phyloP scores from a whole-genome alignment of 345 rosid genomes.

The Eutrema yunnanense region DNA sequence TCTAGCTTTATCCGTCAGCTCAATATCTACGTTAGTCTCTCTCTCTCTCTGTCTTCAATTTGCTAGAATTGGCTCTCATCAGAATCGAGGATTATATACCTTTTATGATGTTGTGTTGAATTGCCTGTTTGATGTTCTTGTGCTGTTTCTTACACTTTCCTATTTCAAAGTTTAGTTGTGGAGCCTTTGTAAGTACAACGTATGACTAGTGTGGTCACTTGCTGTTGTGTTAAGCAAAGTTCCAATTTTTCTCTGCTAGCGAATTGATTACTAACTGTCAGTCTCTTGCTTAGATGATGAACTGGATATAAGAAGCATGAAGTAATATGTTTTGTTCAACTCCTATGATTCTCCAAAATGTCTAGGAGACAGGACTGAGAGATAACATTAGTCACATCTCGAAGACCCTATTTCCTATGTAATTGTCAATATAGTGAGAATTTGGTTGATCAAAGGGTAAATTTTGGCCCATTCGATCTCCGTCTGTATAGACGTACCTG shows the following conservation, averaged over 20 bases:
- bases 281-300: neutral
- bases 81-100: neutral
- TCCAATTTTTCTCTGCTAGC: neutral
- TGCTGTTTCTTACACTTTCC: neutral
- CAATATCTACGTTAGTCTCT: slow-evolving; percentile 66
- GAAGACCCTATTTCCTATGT: neutral
- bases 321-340: neutral
- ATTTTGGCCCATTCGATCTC: neutral
- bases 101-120: neutral
- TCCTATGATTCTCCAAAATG: neutral
- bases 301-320: neutral
- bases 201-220: too few relatives aligned
- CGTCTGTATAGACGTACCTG: too few relatives aligned
- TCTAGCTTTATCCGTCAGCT: slow-evolving; percentile 88
- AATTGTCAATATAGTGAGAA: neutral
- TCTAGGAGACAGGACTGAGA: neutral
- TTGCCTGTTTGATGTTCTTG: neutral
- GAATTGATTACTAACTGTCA: neutral
- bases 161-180: neutral
- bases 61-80: neutral
- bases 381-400: neutral
- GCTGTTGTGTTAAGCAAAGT: too few relatives aligned
- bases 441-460: neutral
- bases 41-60: neutral
- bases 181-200: neutral